Evolutionary conservation across 2,329 filamentous ascomycete species (phyloP).

Genomic region (Volutella citrinella): DNA sequence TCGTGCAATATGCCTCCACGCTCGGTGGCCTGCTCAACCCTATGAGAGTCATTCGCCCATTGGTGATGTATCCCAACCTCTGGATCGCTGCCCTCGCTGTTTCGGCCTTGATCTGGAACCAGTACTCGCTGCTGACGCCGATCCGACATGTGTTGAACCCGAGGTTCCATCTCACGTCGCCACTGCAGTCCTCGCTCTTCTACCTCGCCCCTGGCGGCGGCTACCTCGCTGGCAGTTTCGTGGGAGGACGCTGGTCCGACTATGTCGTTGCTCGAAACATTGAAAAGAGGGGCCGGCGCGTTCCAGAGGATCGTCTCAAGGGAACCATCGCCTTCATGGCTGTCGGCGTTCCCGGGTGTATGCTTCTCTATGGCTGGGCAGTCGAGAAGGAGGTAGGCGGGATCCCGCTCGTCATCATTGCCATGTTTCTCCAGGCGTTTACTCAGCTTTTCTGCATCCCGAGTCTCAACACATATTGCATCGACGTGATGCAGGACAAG

Average conservation of each 20-base stretch:
- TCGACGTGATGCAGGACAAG: conserved; percentile 65
- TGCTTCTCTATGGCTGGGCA: conserved; percentile 55
- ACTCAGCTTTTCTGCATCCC: conserved; percentile 71
- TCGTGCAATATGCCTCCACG: conserved; percentile 45
- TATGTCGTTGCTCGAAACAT: conserved; percentile 64
- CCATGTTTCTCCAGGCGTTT: conserved; percentile 69
- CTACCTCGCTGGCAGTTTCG: conserved; percentile 66
- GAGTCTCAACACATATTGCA: conserved; percentile 66
- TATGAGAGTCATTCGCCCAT: conserved; percentile 63
- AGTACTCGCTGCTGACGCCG: conserved; percentile 58
- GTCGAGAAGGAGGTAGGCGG: conserved; percentile 44
- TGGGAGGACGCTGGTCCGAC: conserved; percentile 72
- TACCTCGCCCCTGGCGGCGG: conserved; percentile 72
- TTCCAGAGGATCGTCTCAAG: conserved; percentile 65
- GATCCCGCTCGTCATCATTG: conserved; percentile 58
- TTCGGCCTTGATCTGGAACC: conserved; percentile 69
- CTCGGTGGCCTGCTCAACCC: conserved; percentile 55
- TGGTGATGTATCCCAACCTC: conserved; percentile 69
- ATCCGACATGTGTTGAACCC: conserved; percentile 74
- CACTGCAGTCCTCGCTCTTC: conserved; percentile 67
- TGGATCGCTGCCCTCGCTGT: conserved; percentile 57
- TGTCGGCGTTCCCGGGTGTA: conserved; percentile 51
- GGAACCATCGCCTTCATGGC: conserved; percentile 52
- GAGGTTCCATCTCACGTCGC: conserved; percentile 64
- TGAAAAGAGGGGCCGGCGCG: conserved; percentile 49